Percentiles rank a stretch among this genome's conserved stretches.
Conservation (phyloP, 2,329 filamentous ascomycete genomes). For the Exophiala sp. region DNA sequence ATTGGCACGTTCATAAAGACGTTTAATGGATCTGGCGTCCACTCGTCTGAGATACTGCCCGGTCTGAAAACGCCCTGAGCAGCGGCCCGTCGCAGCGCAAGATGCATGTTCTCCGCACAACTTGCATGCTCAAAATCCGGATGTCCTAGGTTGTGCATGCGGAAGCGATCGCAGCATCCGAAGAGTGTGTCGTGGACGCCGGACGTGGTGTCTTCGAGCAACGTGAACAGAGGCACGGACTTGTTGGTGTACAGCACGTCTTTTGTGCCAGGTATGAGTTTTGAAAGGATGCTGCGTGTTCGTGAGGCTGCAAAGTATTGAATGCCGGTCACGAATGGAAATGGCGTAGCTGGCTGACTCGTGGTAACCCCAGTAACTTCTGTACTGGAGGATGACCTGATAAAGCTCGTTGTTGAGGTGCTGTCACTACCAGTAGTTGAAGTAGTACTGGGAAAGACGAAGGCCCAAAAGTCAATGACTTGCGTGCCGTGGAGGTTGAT, state of each 20-base stretch:
- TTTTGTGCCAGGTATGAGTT: slow-evolving; percentile 30
- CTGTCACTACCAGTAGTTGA: background rate
- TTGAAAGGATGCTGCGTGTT: slow-evolving; percentile 34
- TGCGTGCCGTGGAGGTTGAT: slow-evolving; percentile 49
- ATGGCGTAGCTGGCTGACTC: slow-evolving; percentile 40
- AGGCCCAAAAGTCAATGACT: slow-evolving; percentile 50
- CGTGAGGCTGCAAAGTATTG: slow-evolving; percentile 39
- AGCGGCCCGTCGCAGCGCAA: slow-evolving; percentile 31
- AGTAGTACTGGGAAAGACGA: slow-evolving; percentile 33
- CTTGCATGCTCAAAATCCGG: slow-evolving; percentile 36
- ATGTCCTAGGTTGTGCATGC: slow-evolving; percentile 38
- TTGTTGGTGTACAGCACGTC: slow-evolving; percentile 39
- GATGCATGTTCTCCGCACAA: slow-evolving; percentile 41
- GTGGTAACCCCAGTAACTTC: slow-evolving; percentile 46
- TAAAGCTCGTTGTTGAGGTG: background rate
- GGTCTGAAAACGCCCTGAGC: slow-evolving; percentile 25
- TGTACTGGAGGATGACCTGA: background rate
- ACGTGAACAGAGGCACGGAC: slow-evolving; percentile 36
- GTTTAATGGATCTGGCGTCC: slow-evolving; percentile 40
- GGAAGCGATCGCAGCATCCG: slow-evolving; percentile 40
- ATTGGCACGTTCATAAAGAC: slow-evolving; percentile 44
- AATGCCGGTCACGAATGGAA: slow-evolving; percentile 25
- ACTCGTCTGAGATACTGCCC: slow-evolving; percentile 29
- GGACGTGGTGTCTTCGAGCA: slow-evolving; percentile 37
- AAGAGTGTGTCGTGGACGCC: slow-evolving; percentile 42